These are phyloP conservation scores for Didymella sp. DNA, from an alignment of 2,329 filamentous ascomycete genomes.

Conservation along the genomic window DNA sequence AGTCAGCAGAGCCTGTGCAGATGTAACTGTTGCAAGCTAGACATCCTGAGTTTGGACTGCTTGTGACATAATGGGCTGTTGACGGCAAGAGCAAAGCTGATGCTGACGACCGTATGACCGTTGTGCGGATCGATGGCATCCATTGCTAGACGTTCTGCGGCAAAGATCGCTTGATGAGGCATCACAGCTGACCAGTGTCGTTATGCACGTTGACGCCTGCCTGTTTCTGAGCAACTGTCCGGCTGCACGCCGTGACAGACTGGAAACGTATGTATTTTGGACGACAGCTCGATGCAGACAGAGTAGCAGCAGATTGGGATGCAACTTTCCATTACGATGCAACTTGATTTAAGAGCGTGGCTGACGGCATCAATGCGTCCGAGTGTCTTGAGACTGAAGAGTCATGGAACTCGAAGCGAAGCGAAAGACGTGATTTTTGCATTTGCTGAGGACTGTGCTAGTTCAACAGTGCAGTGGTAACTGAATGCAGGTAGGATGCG, in stretches of 20 bases:
- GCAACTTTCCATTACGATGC: constrained; percentile 34
- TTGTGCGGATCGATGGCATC: background rate
- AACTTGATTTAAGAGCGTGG: constrained; percentile 24
- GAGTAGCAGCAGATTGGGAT: constrained; percentile 24
- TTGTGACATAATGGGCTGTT: background rate
- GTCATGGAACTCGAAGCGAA: constrained; percentile 7
- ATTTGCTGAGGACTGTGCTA: background rate
- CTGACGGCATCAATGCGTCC: constrained; percentile 6
- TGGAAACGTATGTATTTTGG: constrained; percentile 20
- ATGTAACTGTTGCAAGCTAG: constrained; percentile 11
- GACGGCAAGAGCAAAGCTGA: background rate
- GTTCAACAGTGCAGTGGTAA: background rate
- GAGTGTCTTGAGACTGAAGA: constrained; percentile 12
- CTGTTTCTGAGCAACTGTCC: constrained; percentile 27
- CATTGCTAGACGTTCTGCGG: constrained; percentile 1
- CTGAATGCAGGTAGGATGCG: background rate
- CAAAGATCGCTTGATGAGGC: background rate
- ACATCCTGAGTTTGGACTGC: background rate
- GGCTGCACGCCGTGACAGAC: constrained; percentile 28
- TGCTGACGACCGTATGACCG: constrained; percentile 2
- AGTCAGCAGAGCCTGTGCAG: constrained; percentile 5
- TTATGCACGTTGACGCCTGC: constrained; percentile 42
- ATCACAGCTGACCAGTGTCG: constrained; percentile 36
- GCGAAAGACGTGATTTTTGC: constrained; percentile 10
- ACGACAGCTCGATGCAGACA: constrained; percentile 31